phyloP scores from a whole-genome alignment of 2,329 filamentous ascomycete species.

The Fusarium sp. region DNA sequence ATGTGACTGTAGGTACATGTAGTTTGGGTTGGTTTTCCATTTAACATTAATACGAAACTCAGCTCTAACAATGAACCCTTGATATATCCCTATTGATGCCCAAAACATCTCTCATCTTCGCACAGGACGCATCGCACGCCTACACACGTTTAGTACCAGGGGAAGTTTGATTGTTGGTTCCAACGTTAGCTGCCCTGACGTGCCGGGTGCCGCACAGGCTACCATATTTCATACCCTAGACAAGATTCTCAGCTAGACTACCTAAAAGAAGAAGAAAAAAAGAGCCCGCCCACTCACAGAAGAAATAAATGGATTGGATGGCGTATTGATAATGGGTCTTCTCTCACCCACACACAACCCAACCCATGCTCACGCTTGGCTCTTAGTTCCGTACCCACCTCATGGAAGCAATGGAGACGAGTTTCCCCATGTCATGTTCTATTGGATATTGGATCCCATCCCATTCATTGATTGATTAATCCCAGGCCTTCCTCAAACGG shows the following conservation, averaged over 20 bases:
- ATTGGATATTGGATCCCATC: slow-evolving; percentile 24
- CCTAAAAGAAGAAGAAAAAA: slow-evolving; percentile 2
- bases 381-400: slow-evolving; percentile 16
- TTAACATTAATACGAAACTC: slow-evolving; percentile 10
- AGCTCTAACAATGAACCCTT: slow-evolving; percentile 5
- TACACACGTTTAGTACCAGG: slow-evolving; percentile 2
- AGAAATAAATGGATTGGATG: slow-evolving; percentile 5
- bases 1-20: background rate
- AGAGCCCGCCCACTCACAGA: background rate
- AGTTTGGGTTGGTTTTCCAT: background rate
- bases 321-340: slow-evolving; percentile 12
- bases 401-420: slow-evolving; percentile 35
- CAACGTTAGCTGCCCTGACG: slow-evolving; percentile 3
- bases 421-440: slow-evolving; percentile 20
- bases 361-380: slow-evolving; percentile 11
- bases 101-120: slow-evolving; percentile 20
- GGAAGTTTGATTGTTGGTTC: slow-evolving; percentile 30
- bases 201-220: slow-evolving; percentile 24
- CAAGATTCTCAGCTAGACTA: slow-evolving; percentile 9
- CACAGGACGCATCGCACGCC: slow-evolving; percentile 27
- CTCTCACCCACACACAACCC: slow-evolving; percentile 14
- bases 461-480: slow-evolving; percentile 18
- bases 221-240: slow-evolving; percentile 16
- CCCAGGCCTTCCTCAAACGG: slow-evolving; percentile 32
- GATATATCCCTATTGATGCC: slow-evolving; percentile 11